Conservation (phyloP, 1,139 yeast genomes). For the Saccharomyces hybrid region DNA sequence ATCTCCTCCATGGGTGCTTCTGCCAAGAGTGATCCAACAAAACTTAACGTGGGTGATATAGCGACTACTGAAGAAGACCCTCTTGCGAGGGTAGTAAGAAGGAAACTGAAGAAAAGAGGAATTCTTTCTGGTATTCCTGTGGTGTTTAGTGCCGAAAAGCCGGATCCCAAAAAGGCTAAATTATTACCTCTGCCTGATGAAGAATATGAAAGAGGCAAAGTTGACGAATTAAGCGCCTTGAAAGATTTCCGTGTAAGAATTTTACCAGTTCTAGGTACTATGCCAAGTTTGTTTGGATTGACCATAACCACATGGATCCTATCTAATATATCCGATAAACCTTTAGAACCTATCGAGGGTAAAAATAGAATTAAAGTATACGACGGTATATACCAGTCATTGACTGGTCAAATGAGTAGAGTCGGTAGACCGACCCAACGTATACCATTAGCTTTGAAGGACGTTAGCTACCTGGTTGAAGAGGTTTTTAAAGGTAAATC, state of each 20-base stretch:
- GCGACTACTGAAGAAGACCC: conserved; percentile 86
- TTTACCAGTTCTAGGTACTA: conserved; percentile 87
- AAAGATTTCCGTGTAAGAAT: conserved; percentile 88
- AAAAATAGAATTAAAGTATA: conserved; percentile 77
- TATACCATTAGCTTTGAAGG: conserved; percentile 63
- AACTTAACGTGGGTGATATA: conserved; percentile 72
- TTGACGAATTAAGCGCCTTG: conserved; percentile 79
- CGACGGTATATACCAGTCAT: conserved; percentile 70
- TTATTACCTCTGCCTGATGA: conserved; percentile 75
- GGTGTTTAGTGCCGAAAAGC: conserved; percentile 89
- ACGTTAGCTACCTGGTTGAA: conserved; percentile 77
- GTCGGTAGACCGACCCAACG: conserved; percentile 61
- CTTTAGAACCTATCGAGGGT: conserved; percentile 81
- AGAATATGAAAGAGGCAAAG: conserved; percentile 71
- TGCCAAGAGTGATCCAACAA: conserved; percentile 76
- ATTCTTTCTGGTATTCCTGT: conserved; percentile 74
- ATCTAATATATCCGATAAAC: conserved; percentile 76
- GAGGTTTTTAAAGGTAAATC: conserved; percentile 90
- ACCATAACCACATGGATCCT: conserved; percentile 78
- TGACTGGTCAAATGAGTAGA: conserved; percentile 82
- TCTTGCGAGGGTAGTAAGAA: conserved; percentile 73
- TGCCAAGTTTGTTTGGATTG: conserved; percentile 93
- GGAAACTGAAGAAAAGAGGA: conserved; percentile 72
- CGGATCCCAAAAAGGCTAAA: conserved; percentile 88
- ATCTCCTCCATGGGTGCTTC: conserved; percentile 96